These are phyloP conservation scores for Amaranthus palmeri DNA, from an alignment of 148 eudicot genomes.

Conservation along the genomic window DNA sequence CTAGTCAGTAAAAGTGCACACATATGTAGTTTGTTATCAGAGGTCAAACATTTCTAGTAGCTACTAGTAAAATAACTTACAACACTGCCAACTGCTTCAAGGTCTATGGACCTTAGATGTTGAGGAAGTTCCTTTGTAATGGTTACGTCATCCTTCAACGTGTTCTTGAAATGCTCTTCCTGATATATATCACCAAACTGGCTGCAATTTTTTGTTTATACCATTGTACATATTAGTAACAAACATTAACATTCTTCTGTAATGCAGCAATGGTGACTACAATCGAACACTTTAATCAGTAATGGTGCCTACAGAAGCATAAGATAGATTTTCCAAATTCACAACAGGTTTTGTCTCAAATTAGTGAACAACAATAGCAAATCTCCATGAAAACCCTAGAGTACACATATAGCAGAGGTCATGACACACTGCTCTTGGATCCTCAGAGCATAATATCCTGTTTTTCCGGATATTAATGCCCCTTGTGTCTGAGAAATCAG, in stretches of 20 bases:
- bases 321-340: background rate
- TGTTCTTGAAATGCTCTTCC: slow-evolving; percentile 61
- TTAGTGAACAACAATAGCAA: background rate
- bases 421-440: background rate
- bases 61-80: slow-evolving; percentile 38
- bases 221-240: slow-evolving; percentile 1
- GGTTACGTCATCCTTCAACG: slow-evolving; percentile 53
- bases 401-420: background rate
- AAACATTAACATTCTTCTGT: background rate
- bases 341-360: background rate
- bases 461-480: background rate
- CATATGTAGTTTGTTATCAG: background rate
- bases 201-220: slow-evolving; percentile 39
- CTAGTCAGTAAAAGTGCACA: background rate
- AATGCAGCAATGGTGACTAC: background rate
- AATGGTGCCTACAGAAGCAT: background rate
- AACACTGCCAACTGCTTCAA: slow-evolving; percentile 77
- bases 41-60: background rate
- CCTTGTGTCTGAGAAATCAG: background rate
- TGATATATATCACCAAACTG: slow-evolving; percentile 89
- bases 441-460: background rate
- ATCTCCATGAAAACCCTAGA: background rate
- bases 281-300: background rate
- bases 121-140: slow-evolving; percentile 74
- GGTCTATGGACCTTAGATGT: slow-evolving; percentile 53